A percentile compares a stretch with the other conserved stretches of the same genome.
Conservation (phyloP, 495 filamentous ascomycete species). For the Rhypophila decipiens region DNA sequence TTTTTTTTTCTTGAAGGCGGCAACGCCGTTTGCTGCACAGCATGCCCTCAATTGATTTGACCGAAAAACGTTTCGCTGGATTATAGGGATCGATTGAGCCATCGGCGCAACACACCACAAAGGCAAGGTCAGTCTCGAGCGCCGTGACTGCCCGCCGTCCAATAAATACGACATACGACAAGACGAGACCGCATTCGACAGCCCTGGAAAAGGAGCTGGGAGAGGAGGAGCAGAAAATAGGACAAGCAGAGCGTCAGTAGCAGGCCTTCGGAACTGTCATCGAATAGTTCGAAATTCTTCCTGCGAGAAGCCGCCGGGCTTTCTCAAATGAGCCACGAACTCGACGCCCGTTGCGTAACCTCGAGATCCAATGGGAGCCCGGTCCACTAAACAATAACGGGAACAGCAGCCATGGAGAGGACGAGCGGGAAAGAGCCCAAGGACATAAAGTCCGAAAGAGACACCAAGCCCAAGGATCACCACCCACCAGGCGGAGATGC, state of each 20-base stretch:
- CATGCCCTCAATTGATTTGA: conserved; percentile 10
- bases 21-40: not conserved
- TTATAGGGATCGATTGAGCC: not conserved
- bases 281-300: conserved; percentile 24
- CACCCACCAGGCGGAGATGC: conserved; percentile 36
- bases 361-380: conserved; percentile 42
- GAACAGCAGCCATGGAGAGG: conserved; percentile 41
- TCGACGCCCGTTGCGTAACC: conserved; percentile 46
- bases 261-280: conserved; percentile 26
- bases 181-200: no score
- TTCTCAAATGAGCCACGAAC: conserved; percentile 42
- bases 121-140: no score
- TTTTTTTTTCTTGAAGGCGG: conserved; percentile 5
- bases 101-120: no score
- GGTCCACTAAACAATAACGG: conserved; percentile 31
- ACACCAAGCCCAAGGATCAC: conserved; percentile 40
- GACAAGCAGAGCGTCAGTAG: conserved; percentile 6
- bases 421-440: conserved; percentile 44
- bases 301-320: conserved; percentile 45
- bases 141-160: no score
- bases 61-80: conserved; percentile 1
- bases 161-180: no score
- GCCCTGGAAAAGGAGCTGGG: not conserved
- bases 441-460: conserved; percentile 41
- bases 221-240: conserved; percentile 2